phyloP scores from a whole-genome alignment of 805 yeast species.

The Yamadazyma sp. region DNA sequence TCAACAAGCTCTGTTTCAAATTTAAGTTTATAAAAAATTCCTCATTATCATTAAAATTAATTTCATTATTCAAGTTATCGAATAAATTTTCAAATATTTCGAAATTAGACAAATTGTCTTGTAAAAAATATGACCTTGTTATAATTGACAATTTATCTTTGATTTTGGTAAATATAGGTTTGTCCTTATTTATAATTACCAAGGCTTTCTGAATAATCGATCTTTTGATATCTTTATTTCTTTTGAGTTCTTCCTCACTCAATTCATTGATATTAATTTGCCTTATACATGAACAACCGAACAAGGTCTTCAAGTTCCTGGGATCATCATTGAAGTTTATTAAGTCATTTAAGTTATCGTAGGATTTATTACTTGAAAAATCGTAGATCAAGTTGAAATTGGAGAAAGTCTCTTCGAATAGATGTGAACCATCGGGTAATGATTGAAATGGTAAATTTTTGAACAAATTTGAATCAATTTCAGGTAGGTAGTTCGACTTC shows the following conservation, averaged over 20 bases:
- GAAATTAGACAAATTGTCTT: constrained; percentile 70
- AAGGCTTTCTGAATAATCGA: constrained; percentile 89
- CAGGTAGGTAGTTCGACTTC: constrained; percentile 46
- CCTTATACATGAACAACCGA: constrained; percentile 91
- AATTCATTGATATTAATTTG: constrained; percentile 69
- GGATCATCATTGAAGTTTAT: constrained; percentile 35
- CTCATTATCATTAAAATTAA: constrained; percentile 29
- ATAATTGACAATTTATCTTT: constrained; percentile 88
- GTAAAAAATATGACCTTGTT: constrained; percentile 81
- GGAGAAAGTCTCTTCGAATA: constrained; percentile 89
- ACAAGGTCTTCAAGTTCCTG: constrained; percentile 59
- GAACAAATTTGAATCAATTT: constrained; percentile 52
- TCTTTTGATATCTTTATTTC: constrained; percentile 67
- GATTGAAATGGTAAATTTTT: constrained; percentile 92
- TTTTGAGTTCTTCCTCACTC: constrained; percentile 37
- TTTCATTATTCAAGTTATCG: constrained; percentile 52
- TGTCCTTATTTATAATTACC: constrained; percentile 71
- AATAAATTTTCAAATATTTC: constrained; percentile 65
- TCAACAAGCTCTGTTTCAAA: constrained; percentile 58
- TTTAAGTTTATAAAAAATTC: constrained; percentile 63
- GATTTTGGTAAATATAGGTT: constrained; percentile 85
- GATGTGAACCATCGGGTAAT: constrained; percentile 92
- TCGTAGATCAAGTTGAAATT: constrained; percentile 82
- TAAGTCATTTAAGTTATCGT: constrained; percentile 40
- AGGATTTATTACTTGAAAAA: constrained; percentile 43